Base-by-base conservation (phyloP, 148 eudicot genomes). In the Bassia scoparia region DNA sequence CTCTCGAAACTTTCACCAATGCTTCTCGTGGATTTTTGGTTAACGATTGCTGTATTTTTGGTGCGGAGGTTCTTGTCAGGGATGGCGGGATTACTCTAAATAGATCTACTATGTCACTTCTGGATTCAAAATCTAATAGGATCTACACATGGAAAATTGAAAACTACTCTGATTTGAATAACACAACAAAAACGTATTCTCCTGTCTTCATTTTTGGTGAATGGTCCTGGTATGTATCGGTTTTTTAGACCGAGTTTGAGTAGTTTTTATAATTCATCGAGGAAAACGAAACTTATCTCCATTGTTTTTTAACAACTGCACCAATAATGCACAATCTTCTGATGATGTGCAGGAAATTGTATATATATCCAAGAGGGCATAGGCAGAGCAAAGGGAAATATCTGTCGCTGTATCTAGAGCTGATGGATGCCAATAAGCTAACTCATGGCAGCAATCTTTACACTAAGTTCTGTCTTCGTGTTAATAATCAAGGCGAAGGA, bases 61-160 rank as follows among this genome's bases (percentile, higher is more conserved):
- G 77, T 0, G 64, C 54, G 12, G 81, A 78, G 71, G 76, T 73
- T 46, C 44, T 60, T 35, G 63, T 72, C 23, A 59, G 50, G 20
- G 31, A 60, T 24, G 48, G 30, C 26, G 41, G 7, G 30, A 41
- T 8, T 5, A 38, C 21, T 20, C 49, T 53, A 26, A n/a, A n/a
- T n/a, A n/a, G n/a, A n/a, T 37, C 65, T 27, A 21, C 2, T 10
- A 3, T 67, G 13, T 56, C 71, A 24, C 21, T n/a, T n/a, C 11
- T 18, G 7, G 37, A 16, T n/a, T 13, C 41, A 67, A 0, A 14
- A 29, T 27, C 9, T 44, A 10, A 30, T 3, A 6, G 48, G 41
- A 30, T 12, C 7, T 75, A 56, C 26, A 41, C 67, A 20, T 75
- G 72, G 78, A 67, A 7, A 24, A 46, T 68, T 8, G 56, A 43